Base-by-base conservation (phyloP, 305 asterid genomes). In the Rubia peregrina region DNA sequence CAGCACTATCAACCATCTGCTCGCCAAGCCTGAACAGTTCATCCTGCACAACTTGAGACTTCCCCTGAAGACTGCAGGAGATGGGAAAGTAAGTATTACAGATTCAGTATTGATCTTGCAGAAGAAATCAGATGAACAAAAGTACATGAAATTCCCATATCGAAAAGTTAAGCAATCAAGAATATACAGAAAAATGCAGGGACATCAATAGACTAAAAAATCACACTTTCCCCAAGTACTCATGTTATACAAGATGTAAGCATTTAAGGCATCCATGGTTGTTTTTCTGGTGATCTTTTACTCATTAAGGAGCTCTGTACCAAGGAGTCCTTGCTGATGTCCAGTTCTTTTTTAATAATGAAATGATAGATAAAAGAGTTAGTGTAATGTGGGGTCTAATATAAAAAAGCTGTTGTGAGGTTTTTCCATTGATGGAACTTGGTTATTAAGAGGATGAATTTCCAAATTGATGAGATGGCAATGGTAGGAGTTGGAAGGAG, bases 1-100 rank as follows among this genome's bases (percentile, higher is more conserved):
- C 99, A 71, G 97, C 72, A 81, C 95, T 91, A 67, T 86, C 75
- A 74, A 95, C 98, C 97, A 95, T 86, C 83, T 87, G 89, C 74
- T 86, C 99, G 60, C 99, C 99, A 83, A 95, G 94, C 79, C 92
- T 87, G 71, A 88, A 85, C 68, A 95, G 87, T 80, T 95, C 98
- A 82, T 92, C 99, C 78, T 95, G 97, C 63, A 95, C 95, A 59
- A 87, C 71, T 81, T 91, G 98, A 74, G 99, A 88, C 83, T 92
- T 95, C 10, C 97, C 98, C 78, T 95, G 99, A 79, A 95, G 98
- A 82, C 99, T 95, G 85, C 80, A 77, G 67, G 36, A 80, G 68
- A 59, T 44, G 65, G 60, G 74, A 74, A 56, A 42, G 10, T 24
- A 61, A 76, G 44, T 46, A 76, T 10, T 73, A 40, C 10, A 76